Base-by-base conservation (phyloP, 2,329 filamentous ascomycete species). In the Dendryphion nanum region DNA sequence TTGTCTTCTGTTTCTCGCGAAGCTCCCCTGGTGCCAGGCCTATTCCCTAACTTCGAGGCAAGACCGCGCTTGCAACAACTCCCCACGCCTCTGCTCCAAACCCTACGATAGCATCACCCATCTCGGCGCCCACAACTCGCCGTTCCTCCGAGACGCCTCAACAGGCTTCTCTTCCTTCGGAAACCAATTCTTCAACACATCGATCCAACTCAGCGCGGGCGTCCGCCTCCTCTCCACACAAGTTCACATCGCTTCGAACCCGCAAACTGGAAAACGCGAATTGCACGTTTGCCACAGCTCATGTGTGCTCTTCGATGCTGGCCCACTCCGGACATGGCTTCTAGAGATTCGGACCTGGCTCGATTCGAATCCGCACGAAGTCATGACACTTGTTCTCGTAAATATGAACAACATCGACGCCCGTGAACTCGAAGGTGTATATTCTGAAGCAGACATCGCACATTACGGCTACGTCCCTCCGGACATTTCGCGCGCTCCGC, bases 81-180 rank as follows among this genome's bases (percentile, higher is more conserved):
- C 83, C 1, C 83, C 85, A 0, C 66, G 73, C 26, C 77, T 91
- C 13, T 91, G 87, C 72, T 69, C 68, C 46, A 79, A 79, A 47
- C 68, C 76, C 10, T 90, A 90, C 69, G 81, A 79, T 64, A 78
- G 82, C 44, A 75, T 91, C 45, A 89, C 85, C 1, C 77, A 89
- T 63, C 77, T 90, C 56, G 85, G 85, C 17, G 84, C 83, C 16
- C 85, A 89, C 67, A 77, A 88, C 66, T 81, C 78, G 42, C 73
- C 84, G 5, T 89, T 89, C 57, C 61, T 89, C 23, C 73, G 82
- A 37, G 81, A 87, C 55, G 62, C 66, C 14, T 76, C 72, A 42
- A 82, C 78, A 0, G 67, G 66, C 41, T 77, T 81, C 60, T 79
- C 79, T 16, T 59, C 79, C 4, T 76, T 80, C 6, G 84, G 82